phyloP scores from a whole-genome alignment of 139 green algal species.

The Raphidocelis subcapitata region DNA sequence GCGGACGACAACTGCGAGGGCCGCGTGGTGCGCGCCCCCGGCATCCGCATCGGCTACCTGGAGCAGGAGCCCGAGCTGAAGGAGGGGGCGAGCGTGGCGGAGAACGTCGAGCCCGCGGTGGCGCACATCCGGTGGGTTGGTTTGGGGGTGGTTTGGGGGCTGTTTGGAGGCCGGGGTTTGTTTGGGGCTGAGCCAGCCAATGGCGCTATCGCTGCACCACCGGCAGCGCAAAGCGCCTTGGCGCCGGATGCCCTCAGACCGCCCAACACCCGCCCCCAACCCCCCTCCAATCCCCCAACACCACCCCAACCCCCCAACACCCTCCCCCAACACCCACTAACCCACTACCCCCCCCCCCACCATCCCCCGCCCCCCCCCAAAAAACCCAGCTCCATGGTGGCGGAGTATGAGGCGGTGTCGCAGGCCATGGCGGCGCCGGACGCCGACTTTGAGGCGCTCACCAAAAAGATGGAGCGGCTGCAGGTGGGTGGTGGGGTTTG shows the following conservation, averaged over 20 bases:
- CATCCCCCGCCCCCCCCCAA: no score
- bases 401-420: conserved; percentile 58
- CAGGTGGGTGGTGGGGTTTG: conserved; percentile 47
- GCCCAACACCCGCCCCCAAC: no score
- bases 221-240: no score
- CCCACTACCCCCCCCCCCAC: background rate
- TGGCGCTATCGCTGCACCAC: no score
- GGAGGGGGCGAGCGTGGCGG: conserved; percentile 57
- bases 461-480: conserved; percentile 71
- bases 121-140: conserved; percentile 33
- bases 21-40: conserved; percentile 13
- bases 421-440: conserved; percentile 67
- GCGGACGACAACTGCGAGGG: conserved; percentile 29
- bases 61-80: conserved; percentile 78
- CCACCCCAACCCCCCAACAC: no score
- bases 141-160: no score
- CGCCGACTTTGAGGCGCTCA: conserved; percentile 73
- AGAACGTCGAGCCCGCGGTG: conserved; percentile 62
- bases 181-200: no score
- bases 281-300: no score
- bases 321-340: background rate
- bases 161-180: no score
- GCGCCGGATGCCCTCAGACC: no score
- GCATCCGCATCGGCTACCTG: conserved; percentile 58
- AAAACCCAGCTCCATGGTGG: conserved; percentile 36